Percentiles rank a stretch among this genome's conserved stretches.
These are phyloP conservation scores for Nothopassalora personata DNA, from an alignment of 2,329 filamentous ascomycete genomes.

Conservation along the genomic window DNA sequence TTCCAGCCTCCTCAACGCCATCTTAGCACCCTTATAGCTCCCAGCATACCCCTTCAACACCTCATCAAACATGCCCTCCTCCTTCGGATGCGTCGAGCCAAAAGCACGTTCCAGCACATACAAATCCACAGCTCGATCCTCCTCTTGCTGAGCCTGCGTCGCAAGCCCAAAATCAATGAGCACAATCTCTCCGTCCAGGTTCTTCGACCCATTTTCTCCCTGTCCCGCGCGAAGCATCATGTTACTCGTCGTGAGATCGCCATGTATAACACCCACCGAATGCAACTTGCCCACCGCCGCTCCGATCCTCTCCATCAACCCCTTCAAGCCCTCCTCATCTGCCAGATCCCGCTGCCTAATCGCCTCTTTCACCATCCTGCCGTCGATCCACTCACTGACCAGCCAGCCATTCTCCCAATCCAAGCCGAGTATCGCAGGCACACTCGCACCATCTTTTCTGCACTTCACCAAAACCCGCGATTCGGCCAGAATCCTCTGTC, in stretches of 20 bases:
- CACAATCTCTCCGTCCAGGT: slow-evolving; percentile 66
- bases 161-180: slow-evolving; percentile 94
- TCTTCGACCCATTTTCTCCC: slow-evolving; percentile 3
- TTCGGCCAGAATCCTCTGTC: slow-evolving; percentile 81
- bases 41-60: slow-evolving; percentile 69
- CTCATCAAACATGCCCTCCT: slow-evolving; percentile 75
- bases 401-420: slow-evolving; percentile 64
- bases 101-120: slow-evolving; percentile 95
- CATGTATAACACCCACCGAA: slow-evolving; percentile 80
- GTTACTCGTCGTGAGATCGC: slow-evolving; percentile 95
- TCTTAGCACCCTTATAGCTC: slow-evolving; percentile 67
- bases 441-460: slow-evolving; percentile 68
- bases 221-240: slow-evolving; percentile 64
- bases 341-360: slow-evolving; percentile 45
- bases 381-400: slow-evolving; percentile 79
- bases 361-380: slow-evolving; percentile 60
- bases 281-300: slow-evolving; percentile 55
- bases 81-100: slow-evolving; percentile 85
- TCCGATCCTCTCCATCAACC: slow-evolving; percentile 33
- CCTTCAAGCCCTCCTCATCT: slow-evolving; percentile 26
- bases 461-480: slow-evolving; percentile 78
- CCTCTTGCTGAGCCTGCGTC: slow-evolving; percentile 72
- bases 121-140: slow-evolving; percentile 90
- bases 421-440: slow-evolving; percentile 72
- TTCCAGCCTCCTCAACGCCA: slow-evolving; percentile 75